Evolutionary conservation across 2,329 filamentous ascomycete genomes (phyloP).

Genomic region (Blastomyces gilchristii): DNA sequence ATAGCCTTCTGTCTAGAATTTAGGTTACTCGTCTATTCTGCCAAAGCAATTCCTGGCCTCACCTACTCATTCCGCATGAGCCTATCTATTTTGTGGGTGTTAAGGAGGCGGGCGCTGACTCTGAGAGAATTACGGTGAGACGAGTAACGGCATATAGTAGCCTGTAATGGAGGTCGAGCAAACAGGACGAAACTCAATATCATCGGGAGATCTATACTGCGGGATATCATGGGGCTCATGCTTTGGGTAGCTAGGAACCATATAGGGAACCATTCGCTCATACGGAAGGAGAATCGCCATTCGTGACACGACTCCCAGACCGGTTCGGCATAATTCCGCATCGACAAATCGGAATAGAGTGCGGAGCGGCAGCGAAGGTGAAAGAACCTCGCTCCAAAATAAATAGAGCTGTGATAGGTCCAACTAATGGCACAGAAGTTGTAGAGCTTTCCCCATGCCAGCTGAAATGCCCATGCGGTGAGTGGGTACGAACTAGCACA

Average conservation of each 20-base stretch:
- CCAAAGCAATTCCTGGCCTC: constrained; percentile 28
- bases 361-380: constrained; percentile 23
- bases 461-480: constrained; percentile 13
- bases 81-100: constrained; percentile 23
- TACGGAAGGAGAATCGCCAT: constrained; percentile 13
- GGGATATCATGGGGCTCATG: constrained; percentile 34
- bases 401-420: constrained; percentile 21
- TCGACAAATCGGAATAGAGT: constrained; percentile 22
- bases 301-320: constrained; percentile 19
- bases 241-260: constrained; percentile 35
- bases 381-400: constrained; percentile 25
- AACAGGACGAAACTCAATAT: constrained; percentile 22
- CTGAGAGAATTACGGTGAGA: constrained; percentile 19
- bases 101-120: constrained; percentile 26
- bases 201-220: constrained; percentile 37
- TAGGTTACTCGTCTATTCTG: too few relatives aligned
- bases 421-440: constrained; percentile 23
- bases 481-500: constrained; percentile 6
- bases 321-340: constrained; percentile 19
- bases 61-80: constrained; percentile 21
- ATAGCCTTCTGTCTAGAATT: too few relatives aligned
- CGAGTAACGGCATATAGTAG: constrained; percentile 39
- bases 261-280: constrained; percentile 16
- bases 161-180: constrained; percentile 33
- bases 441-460: constrained; percentile 18